phyloP scores from a whole-genome alignment of 1,284 basidiomycete species.

The Malassezia obtusa region DNA sequence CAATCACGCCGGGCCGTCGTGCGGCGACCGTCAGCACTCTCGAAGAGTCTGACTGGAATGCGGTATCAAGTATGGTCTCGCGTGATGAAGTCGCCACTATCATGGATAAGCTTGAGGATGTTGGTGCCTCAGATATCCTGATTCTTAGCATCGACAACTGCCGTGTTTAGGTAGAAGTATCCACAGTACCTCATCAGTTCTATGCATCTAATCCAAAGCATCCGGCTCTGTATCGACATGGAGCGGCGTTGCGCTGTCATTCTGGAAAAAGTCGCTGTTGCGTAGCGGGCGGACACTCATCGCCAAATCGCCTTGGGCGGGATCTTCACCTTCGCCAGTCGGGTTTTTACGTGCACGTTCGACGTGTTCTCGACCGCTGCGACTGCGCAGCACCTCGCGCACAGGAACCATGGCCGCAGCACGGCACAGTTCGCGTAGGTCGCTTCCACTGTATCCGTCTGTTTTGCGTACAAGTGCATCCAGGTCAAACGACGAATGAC shows the following conservation, averaged over 20 bases:
- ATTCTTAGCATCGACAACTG: conserved; percentile 87
- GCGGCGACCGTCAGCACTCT: conserved; percentile 83
- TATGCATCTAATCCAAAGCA: conserved; percentile 21
- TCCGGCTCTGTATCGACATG: conserved; percentile 28
- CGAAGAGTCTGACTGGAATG: conserved; percentile 74
- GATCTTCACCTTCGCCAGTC: not conserved
- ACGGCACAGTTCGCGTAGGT: conserved; percentile 87
- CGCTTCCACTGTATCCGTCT: conserved; percentile 76
- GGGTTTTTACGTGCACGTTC: conserved; percentile 11
- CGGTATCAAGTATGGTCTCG: conserved; percentile 83
- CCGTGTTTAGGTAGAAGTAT: conserved; percentile 58
- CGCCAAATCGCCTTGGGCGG: not conserved
- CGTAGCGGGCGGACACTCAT: conserved; percentile 26
- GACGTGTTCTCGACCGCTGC: conserved; percentile 27
- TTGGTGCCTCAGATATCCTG: conserved; percentile 82
- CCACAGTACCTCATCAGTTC: not conserved
- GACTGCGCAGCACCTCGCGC: conserved; percentile 42
- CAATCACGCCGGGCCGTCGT: conserved; percentile 75
- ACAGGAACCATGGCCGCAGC: conserved; percentile 52
- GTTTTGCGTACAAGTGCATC: conserved; percentile 62
- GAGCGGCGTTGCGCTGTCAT: conserved; percentile 28
- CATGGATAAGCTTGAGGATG: conserved; percentile 78
- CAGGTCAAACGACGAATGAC: conserved; percentile 61
- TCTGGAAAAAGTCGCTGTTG: conserved; percentile 42
- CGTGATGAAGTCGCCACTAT: conserved; percentile 68